A percentile compares a stretch with the other conserved stretches of the same genome.
phyloP scores from a whole-genome alignment of 1,139 yeast genomes.

The Kodamaea plutei region DNA sequence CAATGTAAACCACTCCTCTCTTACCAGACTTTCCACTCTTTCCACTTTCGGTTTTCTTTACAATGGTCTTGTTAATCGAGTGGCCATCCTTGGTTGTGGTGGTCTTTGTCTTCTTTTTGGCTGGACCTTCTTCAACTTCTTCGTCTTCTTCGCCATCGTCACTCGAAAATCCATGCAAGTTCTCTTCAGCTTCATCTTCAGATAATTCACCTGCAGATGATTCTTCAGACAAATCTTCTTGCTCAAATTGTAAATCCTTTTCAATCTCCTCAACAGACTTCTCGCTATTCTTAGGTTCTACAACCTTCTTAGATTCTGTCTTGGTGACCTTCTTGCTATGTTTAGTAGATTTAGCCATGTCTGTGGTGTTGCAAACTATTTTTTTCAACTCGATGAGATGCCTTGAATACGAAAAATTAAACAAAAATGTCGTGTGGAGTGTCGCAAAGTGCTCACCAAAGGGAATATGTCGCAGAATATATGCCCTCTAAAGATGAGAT shows the following conservation, averaged over 20 bases:
- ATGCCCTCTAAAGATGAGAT: too few species aligned
- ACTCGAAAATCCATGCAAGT: conserved; percentile 21
- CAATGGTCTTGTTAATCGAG: conserved; percentile 17
- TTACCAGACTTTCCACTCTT: conserved; percentile 37
- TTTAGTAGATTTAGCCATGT: conserved; percentile 2
- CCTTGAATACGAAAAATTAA: too few species aligned
- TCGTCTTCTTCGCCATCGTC: conserved; percentile 18
- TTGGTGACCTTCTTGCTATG: too few species aligned
- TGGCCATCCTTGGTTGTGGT: conserved; percentile 13
- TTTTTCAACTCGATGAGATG: conserved; percentile 10
- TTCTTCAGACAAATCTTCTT: conserved; percentile 11
- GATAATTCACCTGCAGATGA: conserved; percentile 7
- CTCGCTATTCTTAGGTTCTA: conserved; percentile 13
- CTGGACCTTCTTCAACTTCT: conserved; percentile 7
- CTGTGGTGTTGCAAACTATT: conserved; percentile 3
- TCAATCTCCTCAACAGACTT: conserved; percentile 24
- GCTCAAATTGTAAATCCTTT: conserved; percentile 27
- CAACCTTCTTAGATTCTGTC: too few species aligned
- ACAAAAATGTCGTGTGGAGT: not conserved
- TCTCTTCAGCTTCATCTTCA: conserved; percentile 20
- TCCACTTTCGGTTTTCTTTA: conserved; percentile 21
- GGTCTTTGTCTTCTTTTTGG: conserved; percentile 11
- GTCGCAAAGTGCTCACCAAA: too few species aligned
- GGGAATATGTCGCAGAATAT: too few species aligned
- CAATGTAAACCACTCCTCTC: conserved; percentile 77